Evolutionary conservation across 345 rosid genomes (phyloP).

Genomic region (Tarenaya hassleriana): DNA sequence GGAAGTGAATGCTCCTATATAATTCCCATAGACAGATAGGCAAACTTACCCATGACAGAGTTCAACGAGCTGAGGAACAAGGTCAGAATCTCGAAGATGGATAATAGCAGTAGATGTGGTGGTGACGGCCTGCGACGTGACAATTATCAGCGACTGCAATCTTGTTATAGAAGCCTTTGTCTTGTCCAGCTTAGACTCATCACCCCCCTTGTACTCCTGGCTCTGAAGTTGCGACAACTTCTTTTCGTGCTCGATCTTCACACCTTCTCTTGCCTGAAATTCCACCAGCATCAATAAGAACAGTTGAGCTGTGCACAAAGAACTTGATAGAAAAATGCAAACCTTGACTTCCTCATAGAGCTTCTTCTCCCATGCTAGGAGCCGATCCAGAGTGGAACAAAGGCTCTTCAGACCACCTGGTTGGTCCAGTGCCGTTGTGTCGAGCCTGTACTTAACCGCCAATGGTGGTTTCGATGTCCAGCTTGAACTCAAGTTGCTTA

Average conservation of each 20-base stretch:
- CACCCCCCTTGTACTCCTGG: conserved; percentile 89
- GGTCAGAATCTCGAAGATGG: conserved; percentile 76
- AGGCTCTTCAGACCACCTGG: conserved; percentile 69
- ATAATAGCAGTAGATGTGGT: conserved; percentile 81
- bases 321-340: background rate
- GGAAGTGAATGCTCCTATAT: conserved; percentile 1
- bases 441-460: conserved; percentile 80
- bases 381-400: conserved; percentile 74
- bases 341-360: conserved; percentile 94
- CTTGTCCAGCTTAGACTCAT: conserved; percentile 76
- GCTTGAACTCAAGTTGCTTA: conserved; percentile 84
- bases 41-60: conserved; percentile 80
- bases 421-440: conserved; percentile 48
- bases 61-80: conserved; percentile 86
- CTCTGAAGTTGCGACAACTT: conserved; percentile 80
- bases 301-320: background rate
- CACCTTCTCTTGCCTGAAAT: conserved; percentile 78
- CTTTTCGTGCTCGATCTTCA: conserved; percentile 79
- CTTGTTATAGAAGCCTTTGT: conserved; percentile 66
- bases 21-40: conserved; percentile 1
- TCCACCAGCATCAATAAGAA: conserved; percentile 7
- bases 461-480: conserved; percentile 96
- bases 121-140: conserved; percentile 82
- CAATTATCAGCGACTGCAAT: conserved; percentile 68
- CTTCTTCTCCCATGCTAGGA: conserved; percentile 98